Evolutionary conservation across 768 basidiomycete species (phyloP).

Genomic region (Crucibulum laeve): DNA sequence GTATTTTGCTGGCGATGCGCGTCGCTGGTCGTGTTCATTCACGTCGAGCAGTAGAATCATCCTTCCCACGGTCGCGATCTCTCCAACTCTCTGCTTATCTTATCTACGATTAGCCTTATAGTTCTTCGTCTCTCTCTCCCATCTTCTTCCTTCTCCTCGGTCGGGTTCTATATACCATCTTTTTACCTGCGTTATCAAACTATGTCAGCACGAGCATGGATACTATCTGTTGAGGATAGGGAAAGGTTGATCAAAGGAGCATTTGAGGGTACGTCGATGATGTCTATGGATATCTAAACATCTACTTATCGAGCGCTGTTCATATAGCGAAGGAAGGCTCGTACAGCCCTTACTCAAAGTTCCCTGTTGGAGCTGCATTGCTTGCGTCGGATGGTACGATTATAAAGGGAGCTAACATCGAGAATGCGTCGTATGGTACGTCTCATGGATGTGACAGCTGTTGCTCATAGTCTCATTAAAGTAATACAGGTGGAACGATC

Average conservation of each 20-base stretch:
- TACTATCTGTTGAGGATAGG: constrained; percentile 37
- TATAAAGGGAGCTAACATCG: constrained; percentile 86
- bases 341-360: constrained; percentile 86
- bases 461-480: neutral
- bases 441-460: neutral
- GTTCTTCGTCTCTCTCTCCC: no score
- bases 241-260: constrained; percentile 51
- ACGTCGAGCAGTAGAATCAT: no score
- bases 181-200: no score
- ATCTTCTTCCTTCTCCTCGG: no score
- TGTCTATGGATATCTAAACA: neutral
- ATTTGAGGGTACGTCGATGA: constrained; percentile 43
- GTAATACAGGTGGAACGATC: constrained; percentile 69
- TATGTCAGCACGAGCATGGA: constrained; percentile 20
- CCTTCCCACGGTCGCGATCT: no score
- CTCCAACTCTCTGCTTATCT: no score
- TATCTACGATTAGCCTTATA: no score
- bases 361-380: constrained; percentile 89
- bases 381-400: constrained; percentile 65
- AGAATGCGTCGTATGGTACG: constrained; percentile 92
- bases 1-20: no score
- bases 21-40: no score
- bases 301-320: neutral
- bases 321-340: constrained; percentile 60
- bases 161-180: no score